These are phyloP conservation scores for Kurtzmaniella quercitrusa DNA, from an alignment of 1,139 yeast species.

Conservation along the genomic window DNA sequence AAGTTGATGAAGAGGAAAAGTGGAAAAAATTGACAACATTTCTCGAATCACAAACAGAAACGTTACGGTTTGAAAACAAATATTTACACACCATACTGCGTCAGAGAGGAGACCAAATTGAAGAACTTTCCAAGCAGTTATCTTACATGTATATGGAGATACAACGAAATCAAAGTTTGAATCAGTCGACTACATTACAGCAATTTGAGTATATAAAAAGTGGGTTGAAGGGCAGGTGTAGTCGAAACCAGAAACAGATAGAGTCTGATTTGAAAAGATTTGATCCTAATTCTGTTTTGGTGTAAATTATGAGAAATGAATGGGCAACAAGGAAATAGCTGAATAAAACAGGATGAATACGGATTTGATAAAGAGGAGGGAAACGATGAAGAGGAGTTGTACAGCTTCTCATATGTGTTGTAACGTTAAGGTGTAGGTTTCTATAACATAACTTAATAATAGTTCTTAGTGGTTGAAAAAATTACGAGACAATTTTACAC, in stretches of 20 bases:
- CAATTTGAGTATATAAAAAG: neutral
- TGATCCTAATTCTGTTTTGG: conserved; percentile 2
- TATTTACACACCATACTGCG: conserved; percentile 19
- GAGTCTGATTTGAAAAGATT: conserved; percentile 3
- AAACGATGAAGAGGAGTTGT: too few relatives aligned
- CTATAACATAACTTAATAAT: too few relatives aligned
- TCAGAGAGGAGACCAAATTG: conserved; percentile 17
- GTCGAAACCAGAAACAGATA: neutral
- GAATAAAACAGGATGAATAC: too few relatives aligned
- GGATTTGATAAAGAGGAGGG: too few relatives aligned
- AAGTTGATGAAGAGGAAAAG: conserved; percentile 9
- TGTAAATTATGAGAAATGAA: neutral
- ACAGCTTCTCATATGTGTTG: too few relatives aligned
- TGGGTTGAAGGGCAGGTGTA: neutral
- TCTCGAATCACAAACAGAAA: conserved; percentile 28
- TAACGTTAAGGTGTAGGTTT: too few relatives aligned
- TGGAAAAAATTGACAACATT: conserved; percentile 25
- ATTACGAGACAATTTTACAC: too few relatives aligned
- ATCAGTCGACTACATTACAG: neutral
- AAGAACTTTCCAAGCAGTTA: conserved; percentile 25
- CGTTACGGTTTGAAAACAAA: conserved; percentile 31
- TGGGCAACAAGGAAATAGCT: neutral
- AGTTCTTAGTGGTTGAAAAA: too few relatives aligned
- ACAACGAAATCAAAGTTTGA: conserved; percentile 1
- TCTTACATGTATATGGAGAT: conserved; percentile 26